phyloP scores from a whole-genome alignment of 352 stramenopile genomes.

The Plasmopara viticola region DNA sequence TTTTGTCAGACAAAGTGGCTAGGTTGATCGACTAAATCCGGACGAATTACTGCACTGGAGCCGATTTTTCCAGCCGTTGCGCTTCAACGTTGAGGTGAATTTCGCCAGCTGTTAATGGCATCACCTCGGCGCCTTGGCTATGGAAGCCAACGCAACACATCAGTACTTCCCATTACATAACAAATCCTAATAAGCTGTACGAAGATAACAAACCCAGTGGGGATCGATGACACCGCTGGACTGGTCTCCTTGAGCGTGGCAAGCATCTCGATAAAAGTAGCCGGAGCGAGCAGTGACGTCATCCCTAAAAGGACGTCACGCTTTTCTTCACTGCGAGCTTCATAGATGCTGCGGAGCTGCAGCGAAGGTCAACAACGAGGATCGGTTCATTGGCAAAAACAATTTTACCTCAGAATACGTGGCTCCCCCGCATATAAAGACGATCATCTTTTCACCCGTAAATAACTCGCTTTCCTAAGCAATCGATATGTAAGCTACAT shows the following conservation, averaged over 20 bases:
- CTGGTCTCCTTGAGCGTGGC: conserved; percentile 57
- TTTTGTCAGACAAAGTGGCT: too few species aligned
- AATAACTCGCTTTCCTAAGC: conserved; percentile 54
- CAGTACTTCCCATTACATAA: not conserved
- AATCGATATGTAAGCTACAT: not conserved
- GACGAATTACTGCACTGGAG: too few species aligned
- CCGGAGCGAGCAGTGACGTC: conserved; percentile 63
- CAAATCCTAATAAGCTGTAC: not conserved
- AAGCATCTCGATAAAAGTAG: conserved; percentile 50
- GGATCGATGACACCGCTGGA: conserved; percentile 2
- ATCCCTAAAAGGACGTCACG: conserved; percentile 63
- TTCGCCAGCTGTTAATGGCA: conserved; percentile 49
- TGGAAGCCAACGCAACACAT: conserved; percentile 9
- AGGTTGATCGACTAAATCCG: too few species aligned
- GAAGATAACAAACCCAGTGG: conserved; percentile 8
- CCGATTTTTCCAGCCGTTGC: conserved; percentile 24
- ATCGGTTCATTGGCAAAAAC: not conserved
- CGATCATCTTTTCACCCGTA: conserved; percentile 87
- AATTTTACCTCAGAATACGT: conserved; percentile 89
- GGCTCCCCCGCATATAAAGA: conserved; percentile 92
- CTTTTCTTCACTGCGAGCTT: conserved; percentile 59
- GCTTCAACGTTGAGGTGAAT: conserved; percentile 64
- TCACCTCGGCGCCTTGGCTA: conserved; percentile 43
- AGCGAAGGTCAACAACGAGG: not conserved
- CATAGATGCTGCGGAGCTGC: conserved; percentile 77